Evolutionary conservation across 192 early-diverging fungal species (phyloP).

Genomic region (Diversispora eburnea): DNA sequence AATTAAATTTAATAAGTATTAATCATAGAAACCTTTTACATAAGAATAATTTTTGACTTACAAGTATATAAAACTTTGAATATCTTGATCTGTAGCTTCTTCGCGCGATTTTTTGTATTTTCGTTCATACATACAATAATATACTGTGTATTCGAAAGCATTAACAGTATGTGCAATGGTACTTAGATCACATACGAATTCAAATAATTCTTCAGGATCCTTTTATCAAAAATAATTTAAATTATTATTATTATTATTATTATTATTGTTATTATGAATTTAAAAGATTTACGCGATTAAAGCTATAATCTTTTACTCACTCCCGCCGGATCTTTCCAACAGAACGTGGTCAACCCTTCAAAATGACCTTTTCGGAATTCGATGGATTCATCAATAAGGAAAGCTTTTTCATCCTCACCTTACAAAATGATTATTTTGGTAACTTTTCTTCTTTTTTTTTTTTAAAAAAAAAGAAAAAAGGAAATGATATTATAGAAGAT

Average conservation of each 20-base stretch:
- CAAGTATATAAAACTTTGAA: constrained; percentile 47
- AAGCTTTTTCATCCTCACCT: constrained; percentile 57
- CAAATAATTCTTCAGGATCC: constrained; percentile 40
- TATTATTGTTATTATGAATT: constrained; percentile 9
- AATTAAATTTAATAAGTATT: too few relatives aligned
- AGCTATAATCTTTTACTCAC: constrained; percentile 26
- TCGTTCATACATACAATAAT: constrained; percentile 66
- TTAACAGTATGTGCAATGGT: constrained; percentile 36
- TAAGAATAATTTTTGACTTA: constrained; percentile 23
- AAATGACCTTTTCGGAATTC: constrained; percentile 42
- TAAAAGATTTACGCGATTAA: neutral
- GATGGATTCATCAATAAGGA: constrained; percentile 61
- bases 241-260: neutral
- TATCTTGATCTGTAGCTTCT: constrained; percentile 49
- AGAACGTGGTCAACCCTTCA: constrained; percentile 39
- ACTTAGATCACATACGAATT: constrained; percentile 47
- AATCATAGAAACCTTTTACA: neutral
- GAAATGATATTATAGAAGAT: too few relatives aligned
- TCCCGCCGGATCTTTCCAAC: constrained; percentile 53
- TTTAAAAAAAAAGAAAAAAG: too few relatives aligned
- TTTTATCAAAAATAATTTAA: constrained; percentile 22
- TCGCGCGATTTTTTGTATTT: constrained; percentile 42
- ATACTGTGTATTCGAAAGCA: constrained; percentile 58
- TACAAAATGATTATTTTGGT: neutral
- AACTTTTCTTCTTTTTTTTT: too few relatives aligned